Evolutionary conservation across 2,329 filamentous ascomycete species (phyloP).

Genomic region (Alternaria viburni): DNA sequence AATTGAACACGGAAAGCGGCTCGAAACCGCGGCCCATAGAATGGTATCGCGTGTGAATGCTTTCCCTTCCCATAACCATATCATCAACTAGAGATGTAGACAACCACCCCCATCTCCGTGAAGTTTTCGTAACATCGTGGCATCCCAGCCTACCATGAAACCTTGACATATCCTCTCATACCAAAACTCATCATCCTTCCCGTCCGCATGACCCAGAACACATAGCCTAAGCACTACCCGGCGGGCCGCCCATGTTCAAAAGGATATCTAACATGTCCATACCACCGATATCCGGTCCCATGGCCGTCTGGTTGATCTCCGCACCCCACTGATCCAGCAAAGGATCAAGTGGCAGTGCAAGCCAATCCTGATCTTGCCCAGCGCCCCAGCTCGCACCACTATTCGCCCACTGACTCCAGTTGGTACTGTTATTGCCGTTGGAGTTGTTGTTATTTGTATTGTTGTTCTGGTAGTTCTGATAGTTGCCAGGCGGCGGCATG

Average conservation of each 20-base stretch:
- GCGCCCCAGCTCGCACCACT: conserved; percentile 26
- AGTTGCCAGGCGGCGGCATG: conserved; percentile 55
- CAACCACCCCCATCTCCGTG: background rate
- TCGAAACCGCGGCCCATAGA: background rate
- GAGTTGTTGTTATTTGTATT: conserved; percentile 20
- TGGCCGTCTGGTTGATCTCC: conserved; percentile 62
- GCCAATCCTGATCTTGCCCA: conserved; percentile 60
- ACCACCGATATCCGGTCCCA: conserved; percentile 69
- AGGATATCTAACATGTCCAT: conserved; percentile 59
- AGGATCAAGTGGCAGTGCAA: conserved; percentile 66
- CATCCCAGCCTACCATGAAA: background rate
- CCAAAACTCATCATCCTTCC: background rate
- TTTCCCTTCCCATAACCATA: background rate
- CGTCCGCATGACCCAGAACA: background rate
- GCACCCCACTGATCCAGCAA: conserved; percentile 64
- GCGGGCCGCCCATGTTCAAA: conserved; percentile 47
- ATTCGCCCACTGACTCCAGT: conserved; percentile 31
- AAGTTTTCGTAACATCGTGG: background rate
- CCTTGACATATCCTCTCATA: background rate
- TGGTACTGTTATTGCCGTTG: conserved; percentile 14
- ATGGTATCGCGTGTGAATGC: background rate
- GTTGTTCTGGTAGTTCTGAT: conserved; percentile 17
- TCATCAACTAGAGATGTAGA: background rate
- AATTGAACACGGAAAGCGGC: background rate
- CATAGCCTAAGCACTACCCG: conserved; percentile 17